Evolutionary conservation across 805 yeast species (phyloP), one percentile per base, ranked within the genome.

Genomic region (Hanseniaspora valbyensis): DNA sequence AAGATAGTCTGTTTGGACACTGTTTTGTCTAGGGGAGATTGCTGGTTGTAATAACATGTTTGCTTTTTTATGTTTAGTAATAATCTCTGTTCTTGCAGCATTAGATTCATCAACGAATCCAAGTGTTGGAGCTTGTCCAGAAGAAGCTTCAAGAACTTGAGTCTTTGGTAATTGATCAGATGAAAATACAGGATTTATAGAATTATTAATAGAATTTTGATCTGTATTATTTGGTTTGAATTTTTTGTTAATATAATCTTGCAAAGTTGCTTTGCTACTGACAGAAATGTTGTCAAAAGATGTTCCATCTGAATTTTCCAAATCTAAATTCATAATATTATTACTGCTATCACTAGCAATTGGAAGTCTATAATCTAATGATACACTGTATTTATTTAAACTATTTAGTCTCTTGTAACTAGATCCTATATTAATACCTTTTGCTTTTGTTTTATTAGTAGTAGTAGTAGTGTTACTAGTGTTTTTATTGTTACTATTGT

Each of bases 161-260:
- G 90, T 76, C 54, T 76, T 73, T 1, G 92, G 92, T 44, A 83
- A 71, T 44, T 82, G 79, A 39, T 78, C 81, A 2, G 90, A 81
- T 32, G 83, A 77, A 56, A 84, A 80, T 42, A 77, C 76, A 0
- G 88, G 85, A 42, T 76, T 70, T 36, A 60, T 34, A 2, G 58
- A 55, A 10, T 52, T 19, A 24, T 26, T 41, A 6, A 9, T 28
- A 4, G 40, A 36, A 8, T 13, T 14, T 8, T 7, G 14, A 13
- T 38, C 30, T 18, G 19, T 2, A n/a, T 30, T 34, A 22, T 41
- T 34, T 2, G 21, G 13, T n/a, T 42, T 36, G 34, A 42, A 37
- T 14, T 49, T 49, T 29, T 42, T 49, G 13, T 49, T 42, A 3
- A 49, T 24, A 18, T 18, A 42, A 3, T 34, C 52, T 21, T 34